These are phyloP conservation scores for Kurtzmaniella fragi DNA, from an alignment of 805 yeast species.

Conservation along the genomic window DNA sequence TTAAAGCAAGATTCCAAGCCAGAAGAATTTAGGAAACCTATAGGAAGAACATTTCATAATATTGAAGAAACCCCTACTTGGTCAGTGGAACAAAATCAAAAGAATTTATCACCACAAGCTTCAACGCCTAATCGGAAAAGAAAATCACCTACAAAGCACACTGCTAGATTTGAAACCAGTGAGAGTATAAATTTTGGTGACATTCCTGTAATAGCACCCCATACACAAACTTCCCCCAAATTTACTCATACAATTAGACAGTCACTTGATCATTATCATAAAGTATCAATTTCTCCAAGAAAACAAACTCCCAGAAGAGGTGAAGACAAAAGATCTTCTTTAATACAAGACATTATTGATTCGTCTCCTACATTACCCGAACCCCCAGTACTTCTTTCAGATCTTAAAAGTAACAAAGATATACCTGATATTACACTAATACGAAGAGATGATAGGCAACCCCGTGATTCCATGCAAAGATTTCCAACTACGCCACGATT, in stretches of 20 bases:
- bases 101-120: constrained; percentile 9
- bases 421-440: constrained; percentile 1
- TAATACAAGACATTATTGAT: constrained; percentile 29
- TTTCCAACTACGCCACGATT: constrained; percentile 47
- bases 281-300: constrained; percentile 26
- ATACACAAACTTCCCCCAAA: constrained; percentile 3
- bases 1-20: constrained; percentile 3
- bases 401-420: constrained; percentile 16
- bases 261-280: constrained; percentile 26
- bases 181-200: constrained; percentile 19
- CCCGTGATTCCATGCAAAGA: constrained; percentile 22
- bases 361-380: constrained; percentile 43
- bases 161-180: constrained; percentile 15
- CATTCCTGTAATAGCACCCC: constrained; percentile 12
- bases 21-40: constrained; percentile 14
- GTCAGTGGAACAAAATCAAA: constrained; percentile 23
- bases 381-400: constrained; percentile 37
- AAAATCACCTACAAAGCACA: constrained; percentile 7
- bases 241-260: constrained; percentile 28
- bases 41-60: constrained; percentile 9
- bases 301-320: constrained; percentile 17
- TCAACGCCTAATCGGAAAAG: constrained; percentile 23
- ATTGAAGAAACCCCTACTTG: constrained; percentile 31
- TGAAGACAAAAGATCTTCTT: constrained; percentile 22
- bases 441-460: constrained; percentile 2